Evolutionary conservation across 2,329 filamentous ascomycete genomes (phyloP), one percentile per base, ranked within the genome.

Genomic region (Pezicula radicicola): DNA sequence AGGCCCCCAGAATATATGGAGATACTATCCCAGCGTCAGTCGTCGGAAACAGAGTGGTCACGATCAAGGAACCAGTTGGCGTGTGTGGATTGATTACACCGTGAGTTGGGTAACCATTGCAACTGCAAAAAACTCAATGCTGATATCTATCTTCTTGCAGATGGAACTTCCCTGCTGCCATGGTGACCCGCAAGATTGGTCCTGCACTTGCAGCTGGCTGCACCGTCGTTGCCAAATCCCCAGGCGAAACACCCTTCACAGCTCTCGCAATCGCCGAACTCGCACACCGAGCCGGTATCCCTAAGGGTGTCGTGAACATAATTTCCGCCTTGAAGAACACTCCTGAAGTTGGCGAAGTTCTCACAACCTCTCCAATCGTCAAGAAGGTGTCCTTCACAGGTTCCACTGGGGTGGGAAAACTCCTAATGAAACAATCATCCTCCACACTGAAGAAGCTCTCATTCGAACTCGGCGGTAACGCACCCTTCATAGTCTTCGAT

Each of bases 351-450:
- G 93, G 93, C 51, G 76, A 87, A 68, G 73, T 83, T 18, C 78
- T 97, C 50, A 95, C 91, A 10, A 87, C 88, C 1, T 84, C 87
- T 63, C 82, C 88, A 3, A 83, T 79, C 2, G 78, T 99, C 58
- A 88, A 88, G 68, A 97, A 97, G 72, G 81, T 97, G 41, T 96
- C 91, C 13, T 99, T 99, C 70, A 97, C 94, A 1, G 94, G 94
- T 46, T 97, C 73, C 19, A 88, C 84, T 1, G 71, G 66, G 42
- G 83, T 88, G 36, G 84, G 84, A 30, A 87, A 86, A 68, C 76
- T 87, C 6, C 82, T 99, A 50, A 96, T 97, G 91, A 88, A 89
- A 75, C 92, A 97, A 71, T 87, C 88, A 10, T 83, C 91, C 0
- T 80, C 82, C 39, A 96, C 91, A 0, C 74, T 91, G 27, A 97